These are phyloP conservation scores for Botrytis squamosa DNA, from an alignment of 2,329 filamentous ascomycete species.

Conservation along the genomic window DNA sequence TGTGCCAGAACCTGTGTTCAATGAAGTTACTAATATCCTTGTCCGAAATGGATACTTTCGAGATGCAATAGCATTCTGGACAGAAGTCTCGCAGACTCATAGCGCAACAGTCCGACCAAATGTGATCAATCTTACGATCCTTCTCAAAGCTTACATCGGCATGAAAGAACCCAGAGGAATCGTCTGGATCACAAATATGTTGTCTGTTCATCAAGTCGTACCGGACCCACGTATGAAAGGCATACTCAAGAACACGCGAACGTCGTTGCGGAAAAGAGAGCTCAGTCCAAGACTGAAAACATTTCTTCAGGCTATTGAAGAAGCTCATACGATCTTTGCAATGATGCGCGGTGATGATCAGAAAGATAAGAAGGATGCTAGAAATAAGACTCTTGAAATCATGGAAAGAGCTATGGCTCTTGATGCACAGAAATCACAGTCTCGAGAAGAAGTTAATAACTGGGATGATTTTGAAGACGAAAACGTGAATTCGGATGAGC, in stretches of 20 bases:
- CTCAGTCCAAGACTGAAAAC: neutral
- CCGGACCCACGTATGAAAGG: slow-evolving; percentile 31
- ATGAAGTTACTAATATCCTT: slow-evolving; percentile 34
- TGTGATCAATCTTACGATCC: slow-evolving; percentile 33
- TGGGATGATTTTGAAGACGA: neutral
- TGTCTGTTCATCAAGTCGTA: slow-evolving; percentile 30
- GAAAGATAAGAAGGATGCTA: slow-evolving; percentile 24
- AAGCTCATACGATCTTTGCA: slow-evolving; percentile 22
- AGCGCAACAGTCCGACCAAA: slow-evolving; percentile 22
- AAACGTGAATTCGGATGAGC: neutral
- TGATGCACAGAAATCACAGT: slow-evolving; percentile 15
- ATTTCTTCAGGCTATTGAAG: slow-evolving; percentile 25
- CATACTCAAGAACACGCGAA: slow-evolving; percentile 25
- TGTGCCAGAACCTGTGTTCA: slow-evolving; percentile 31
- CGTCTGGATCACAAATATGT: slow-evolving; percentile 31
- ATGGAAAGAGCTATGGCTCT: slow-evolving; percentile 34
- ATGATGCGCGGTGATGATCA: slow-evolving; percentile 22
- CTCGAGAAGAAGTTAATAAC: neutral
- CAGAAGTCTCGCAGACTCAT: slow-evolving; percentile 28
- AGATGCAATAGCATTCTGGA: slow-evolving; percentile 37
- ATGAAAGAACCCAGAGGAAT: slow-evolving; percentile 32
- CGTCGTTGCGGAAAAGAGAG: neutral
- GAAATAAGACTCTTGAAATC: slow-evolving; percentile 30
- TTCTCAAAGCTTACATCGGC: slow-evolving; percentile 35
- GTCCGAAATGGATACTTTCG: slow-evolving; percentile 25